phyloP scores from a whole-genome alignment of 2,329 filamentous ascomycete species.

The Lachnellula occidentalis region DNA sequence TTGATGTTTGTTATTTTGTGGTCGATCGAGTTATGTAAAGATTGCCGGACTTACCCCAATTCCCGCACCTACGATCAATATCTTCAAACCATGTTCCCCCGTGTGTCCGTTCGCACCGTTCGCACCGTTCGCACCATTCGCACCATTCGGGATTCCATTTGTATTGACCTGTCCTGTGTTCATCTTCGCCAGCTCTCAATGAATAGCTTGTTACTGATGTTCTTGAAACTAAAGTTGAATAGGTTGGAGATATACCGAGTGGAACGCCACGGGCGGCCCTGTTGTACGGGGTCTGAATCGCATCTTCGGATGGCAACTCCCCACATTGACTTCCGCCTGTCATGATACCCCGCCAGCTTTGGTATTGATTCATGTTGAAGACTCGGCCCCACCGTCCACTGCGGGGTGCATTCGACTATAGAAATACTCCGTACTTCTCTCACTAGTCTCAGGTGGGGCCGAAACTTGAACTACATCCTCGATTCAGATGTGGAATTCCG shows the following conservation, averaged over 20 bases:
- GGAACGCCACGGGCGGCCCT: background rate
- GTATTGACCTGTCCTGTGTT: background rate
- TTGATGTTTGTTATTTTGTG: background rate
- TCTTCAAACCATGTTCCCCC: slow-evolving; percentile 1
- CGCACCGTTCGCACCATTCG: background rate
- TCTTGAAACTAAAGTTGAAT: background rate
- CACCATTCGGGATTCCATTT: background rate
- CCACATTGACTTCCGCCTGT: background rate
- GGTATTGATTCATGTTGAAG: background rate
- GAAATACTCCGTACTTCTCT: background rate
- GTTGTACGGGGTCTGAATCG: background rate
- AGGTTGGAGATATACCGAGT: background rate
- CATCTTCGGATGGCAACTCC: background rate
- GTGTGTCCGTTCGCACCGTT: background rate
- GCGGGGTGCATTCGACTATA: background rate
- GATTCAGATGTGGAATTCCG: background rate
- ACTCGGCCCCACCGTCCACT: background rate
- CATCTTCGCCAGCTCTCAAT: background rate
- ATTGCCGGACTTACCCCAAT: slow-evolving; percentile 36
- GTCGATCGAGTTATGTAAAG: background rate
- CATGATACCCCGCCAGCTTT: background rate
- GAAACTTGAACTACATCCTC: background rate
- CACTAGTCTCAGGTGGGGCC: background rate
- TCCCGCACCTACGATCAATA: slow-evolving; percentile 31
- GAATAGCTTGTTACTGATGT: background rate